Conservation (phyloP, 2,329 filamentous ascomycete genomes). For the Alternaria atra region DNA sequence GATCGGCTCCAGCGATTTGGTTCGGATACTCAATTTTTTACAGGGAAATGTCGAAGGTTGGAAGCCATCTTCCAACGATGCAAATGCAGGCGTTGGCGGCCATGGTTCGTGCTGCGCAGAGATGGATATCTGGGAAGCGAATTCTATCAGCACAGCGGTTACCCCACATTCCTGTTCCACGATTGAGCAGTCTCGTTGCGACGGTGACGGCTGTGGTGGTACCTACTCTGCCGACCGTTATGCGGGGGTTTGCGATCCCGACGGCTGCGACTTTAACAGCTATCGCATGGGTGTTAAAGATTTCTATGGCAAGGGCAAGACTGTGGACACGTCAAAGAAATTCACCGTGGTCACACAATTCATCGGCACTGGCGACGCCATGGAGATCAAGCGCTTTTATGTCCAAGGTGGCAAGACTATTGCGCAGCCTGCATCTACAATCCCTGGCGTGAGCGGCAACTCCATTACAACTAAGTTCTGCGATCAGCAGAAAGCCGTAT, state of each 20-base stretch:
- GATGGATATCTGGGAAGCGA: constrained; percentile 73
- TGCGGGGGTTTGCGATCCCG: constrained; percentile 70
- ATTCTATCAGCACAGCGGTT: constrained; percentile 68
- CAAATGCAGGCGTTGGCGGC: constrained; percentile 61
- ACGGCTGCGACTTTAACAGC: constrained; percentile 69
- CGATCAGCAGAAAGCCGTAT: constrained; percentile 39
- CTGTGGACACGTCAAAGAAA: constrained; percentile 52
- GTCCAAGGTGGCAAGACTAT: constrained; percentile 60
- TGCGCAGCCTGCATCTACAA: constrained; percentile 54
- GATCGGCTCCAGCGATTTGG: background rate
- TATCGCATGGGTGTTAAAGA: constrained; percentile 70
- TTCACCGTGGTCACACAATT: constrained; percentile 63
- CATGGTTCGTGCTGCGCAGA: constrained; percentile 70
- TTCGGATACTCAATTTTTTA: background rate
- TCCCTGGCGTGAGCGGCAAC: constrained; percentile 55
- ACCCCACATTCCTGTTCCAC: constrained; percentile 71
- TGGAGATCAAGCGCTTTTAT: constrained; percentile 59
- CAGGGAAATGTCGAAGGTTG: constrained; percentile 65
- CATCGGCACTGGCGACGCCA: constrained; percentile 51
- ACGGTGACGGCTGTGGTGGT: constrained; percentile 56
- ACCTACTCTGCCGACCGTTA: constrained; percentile 65
- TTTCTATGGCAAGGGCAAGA: constrained; percentile 68
- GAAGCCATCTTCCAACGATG: constrained; percentile 61
- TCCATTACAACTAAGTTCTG: constrained; percentile 45
- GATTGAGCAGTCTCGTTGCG: constrained; percentile 62